A percentile compares a stretch with the other conserved stretches of the same genome.
These are phyloP conservation scores for Aureobasidium sp. DNA, from an alignment of 2,329 filamentous ascomycete species.

Conservation along the genomic window DNA sequence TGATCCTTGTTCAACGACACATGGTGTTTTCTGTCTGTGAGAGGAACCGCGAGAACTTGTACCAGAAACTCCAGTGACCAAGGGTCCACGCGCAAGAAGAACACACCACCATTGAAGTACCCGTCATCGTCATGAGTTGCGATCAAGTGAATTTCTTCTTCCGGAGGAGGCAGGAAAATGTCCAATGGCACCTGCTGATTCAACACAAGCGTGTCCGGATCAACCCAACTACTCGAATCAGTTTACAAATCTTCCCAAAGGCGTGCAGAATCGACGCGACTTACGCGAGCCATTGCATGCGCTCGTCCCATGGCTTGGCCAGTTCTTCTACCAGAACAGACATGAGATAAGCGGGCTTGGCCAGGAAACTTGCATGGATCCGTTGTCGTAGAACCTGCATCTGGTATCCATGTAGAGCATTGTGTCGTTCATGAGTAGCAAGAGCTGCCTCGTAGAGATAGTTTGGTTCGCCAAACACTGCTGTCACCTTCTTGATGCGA, in stretches of 20 bases:
- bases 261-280: neutral
- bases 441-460: conserved; percentile 33
- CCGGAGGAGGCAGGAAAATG: conserved; percentile 28
- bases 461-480: conserved; percentile 30
- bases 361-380: conserved; percentile 21
- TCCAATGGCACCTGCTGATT: conserved; percentile 28
- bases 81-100: conserved; percentile 27
- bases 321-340: conserved; percentile 26
- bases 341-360: conserved; percentile 25
- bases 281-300: conserved; percentile 30
- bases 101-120: conserved; percentile 27
- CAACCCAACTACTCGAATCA: conserved; percentile 22
- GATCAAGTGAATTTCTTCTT: conserved; percentile 24
- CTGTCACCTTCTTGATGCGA: conserved; percentile 30
- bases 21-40: conserved; percentile 17
- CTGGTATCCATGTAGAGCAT: conserved; percentile 31
- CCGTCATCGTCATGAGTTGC: conserved; percentile 22
- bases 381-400: conserved; percentile 30
- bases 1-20: conserved; percentile 21
- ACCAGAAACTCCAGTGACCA: conserved; percentile 23
- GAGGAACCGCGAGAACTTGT: conserved; percentile 22
- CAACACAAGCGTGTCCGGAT: conserved; percentile 26
- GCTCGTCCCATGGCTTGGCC: conserved; percentile 23
- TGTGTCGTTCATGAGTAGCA: conserved; percentile 31
- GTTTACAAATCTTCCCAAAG: neutral